Base-by-base conservation (phyloP, 2,329 filamentous ascomycete species). In the Alternaria gansuensis region DNA sequence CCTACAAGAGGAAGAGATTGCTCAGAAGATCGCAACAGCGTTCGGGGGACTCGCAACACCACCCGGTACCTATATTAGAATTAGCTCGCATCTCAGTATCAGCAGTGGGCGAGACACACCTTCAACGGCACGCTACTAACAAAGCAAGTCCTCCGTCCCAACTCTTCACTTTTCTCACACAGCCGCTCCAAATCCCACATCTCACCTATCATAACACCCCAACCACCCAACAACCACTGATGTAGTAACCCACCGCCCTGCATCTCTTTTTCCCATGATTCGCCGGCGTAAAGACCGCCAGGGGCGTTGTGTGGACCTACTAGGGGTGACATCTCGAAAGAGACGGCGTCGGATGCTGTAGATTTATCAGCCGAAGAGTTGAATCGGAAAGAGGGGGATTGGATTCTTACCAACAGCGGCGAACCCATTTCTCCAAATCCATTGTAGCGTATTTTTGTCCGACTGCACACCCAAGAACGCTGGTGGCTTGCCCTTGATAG, bases 71-170 rank as follows among this genome's bases (percentile, higher is more conserved):
- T 77, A 26, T n/a, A 39, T 17, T 6, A 33, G 3, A 8, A 13
- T 55, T 36, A 57, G 54, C 49, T 53, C 28, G n/a, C 23, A 14
- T 21, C 10, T 11, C 5, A 17, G 6, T 8, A 13, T 33, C n/a
- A 26, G 23, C 39, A 33, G 10, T 44, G 3, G 17, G 21, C 14
- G 3, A 26, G n/a, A 62, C 66, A 57, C 57, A 76, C 75, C 64
- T 88, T 88, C 59, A 87, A 71, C 1, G 87, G 86, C 34, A 81
- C 80, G 63, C 85, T 88, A 0, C 83, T 85, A 5, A 90, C 78
- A 74, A 90, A 82, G 67, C 89, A 90, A 2, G 80, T 85, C 69
- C 83, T 87, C 26, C 83, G 75, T 33, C 80, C 77, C 69, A 82
- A 74, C 67, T 79, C 78, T 63, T 83, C 86, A 64, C 85, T 85